Percentiles rank a stretch among this genome's conserved stretches.
Conservation (phyloP, 441 rosid species). For the Pelargonium australe region DNA sequence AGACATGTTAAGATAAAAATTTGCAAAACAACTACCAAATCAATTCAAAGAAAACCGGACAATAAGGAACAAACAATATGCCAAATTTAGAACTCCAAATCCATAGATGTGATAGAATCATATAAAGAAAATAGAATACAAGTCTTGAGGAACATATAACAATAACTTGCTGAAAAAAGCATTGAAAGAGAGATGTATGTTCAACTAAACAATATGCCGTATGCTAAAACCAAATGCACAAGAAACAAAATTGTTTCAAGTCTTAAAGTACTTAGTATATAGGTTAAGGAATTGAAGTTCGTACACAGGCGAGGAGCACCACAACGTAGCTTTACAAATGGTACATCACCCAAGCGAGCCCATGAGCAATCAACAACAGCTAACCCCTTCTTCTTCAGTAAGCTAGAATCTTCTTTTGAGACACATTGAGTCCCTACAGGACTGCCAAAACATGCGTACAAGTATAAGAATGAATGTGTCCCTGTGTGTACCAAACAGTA, state of each 20-base stretch:
- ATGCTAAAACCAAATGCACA: background rate
- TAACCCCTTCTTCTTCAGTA: slow-evolving; percentile 75
- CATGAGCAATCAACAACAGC: slow-evolving; percentile 98
- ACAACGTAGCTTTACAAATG: slow-evolving; percentile 81
- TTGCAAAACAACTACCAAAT: too few relatives aligned
- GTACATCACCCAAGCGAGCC: slow-evolving; percentile 92
- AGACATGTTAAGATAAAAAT: too few relatives aligned
- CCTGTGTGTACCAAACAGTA: background rate
- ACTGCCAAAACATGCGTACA: slow-evolving; percentile 36
- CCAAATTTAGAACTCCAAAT: background rate
- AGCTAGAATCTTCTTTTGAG: slow-evolving; percentile 70
- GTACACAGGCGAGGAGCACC: slow-evolving; percentile 82
- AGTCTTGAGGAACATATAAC: background rate
- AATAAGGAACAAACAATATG: background rate
- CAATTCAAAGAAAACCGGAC: too few relatives aligned
- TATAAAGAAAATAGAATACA: background rate
- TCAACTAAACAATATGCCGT: background rate
- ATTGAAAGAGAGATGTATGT: background rate
- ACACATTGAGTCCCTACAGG: slow-evolving; percentile 84
- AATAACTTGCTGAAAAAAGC: background rate
- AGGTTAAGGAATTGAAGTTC: slow-evolving; percentile 24
- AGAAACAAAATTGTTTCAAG: background rate
- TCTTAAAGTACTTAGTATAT: background rate
- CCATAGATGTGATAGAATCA: background rate
- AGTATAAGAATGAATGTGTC: background rate